A percentile compares a stretch with the other conserved stretches of the same genome.
Conservation (phyloP, 1,139 yeast genomes). For the Groenewaldozyma sp. region DNA sequence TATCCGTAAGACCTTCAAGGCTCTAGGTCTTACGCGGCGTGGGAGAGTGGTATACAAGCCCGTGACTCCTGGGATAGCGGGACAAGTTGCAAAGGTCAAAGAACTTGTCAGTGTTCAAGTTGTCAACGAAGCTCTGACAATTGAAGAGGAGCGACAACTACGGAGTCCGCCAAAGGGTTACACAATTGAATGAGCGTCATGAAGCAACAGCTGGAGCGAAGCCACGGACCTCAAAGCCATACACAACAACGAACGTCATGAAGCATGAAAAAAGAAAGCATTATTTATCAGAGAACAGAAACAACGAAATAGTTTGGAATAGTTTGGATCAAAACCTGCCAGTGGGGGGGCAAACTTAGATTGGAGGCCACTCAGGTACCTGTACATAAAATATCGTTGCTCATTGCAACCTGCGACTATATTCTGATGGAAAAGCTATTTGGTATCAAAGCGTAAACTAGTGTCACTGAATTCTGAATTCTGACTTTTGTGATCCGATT, state of each 20-base stretch:
- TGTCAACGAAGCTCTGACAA: constrained; percentile 37
- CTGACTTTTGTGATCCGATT: too few species aligned
- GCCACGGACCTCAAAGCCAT: too few species aligned
- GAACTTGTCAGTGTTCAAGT: constrained; percentile 84
- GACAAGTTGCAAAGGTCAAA: constrained; percentile 72
- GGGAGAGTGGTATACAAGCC: constrained; percentile 66
- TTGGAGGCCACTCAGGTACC: too few species aligned
- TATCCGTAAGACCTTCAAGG: constrained; percentile 52
- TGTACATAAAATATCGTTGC: too few species aligned
- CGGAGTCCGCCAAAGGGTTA: constrained; percentile 26
- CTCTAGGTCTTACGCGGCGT: constrained; percentile 69
- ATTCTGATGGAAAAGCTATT: too few species aligned
- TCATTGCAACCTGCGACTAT: too few species aligned
- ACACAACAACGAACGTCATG: too few species aligned
- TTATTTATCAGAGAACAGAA: background rate
- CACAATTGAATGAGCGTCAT: constrained; percentile 16
- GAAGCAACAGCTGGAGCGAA: background rate
- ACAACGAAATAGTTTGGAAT: background rate
- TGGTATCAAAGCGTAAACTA: too few species aligned
- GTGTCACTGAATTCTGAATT: too few species aligned
- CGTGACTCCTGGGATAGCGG: constrained; percentile 75
- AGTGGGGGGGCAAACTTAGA: too few species aligned
- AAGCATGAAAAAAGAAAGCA: too few species aligned
- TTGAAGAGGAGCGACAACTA: constrained; percentile 25
- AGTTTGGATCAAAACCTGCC: background rate